Evolutionary conservation across 2,329 filamentous ascomycete species (phyloP).

Genomic region (Podosphaera leucotricha): DNA sequence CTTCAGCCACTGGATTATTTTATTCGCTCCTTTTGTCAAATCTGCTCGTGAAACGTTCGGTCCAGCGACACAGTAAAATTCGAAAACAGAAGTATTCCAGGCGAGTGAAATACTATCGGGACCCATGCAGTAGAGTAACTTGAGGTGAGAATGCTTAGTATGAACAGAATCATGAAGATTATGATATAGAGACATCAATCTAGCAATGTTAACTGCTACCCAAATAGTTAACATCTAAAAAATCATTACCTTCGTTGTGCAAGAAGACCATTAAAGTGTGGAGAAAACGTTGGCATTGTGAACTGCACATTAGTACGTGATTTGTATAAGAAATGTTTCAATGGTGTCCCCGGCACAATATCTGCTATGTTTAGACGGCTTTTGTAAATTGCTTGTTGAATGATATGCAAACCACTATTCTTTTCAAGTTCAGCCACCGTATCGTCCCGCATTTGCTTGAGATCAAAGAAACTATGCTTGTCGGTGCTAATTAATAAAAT

Average conservation of each 20-base stretch:
- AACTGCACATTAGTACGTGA: slow-evolving; percentile 89
- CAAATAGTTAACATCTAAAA: not conserved
- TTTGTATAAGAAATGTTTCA: slow-evolving; percentile 92
- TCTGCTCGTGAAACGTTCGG: slow-evolving; percentile 39
- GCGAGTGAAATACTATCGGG: slow-evolving; percentile 60
- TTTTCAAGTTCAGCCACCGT: slow-evolving; percentile 46
- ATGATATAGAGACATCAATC: slow-evolving; percentile 65
- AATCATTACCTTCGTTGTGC: slow-evolving; percentile 33
- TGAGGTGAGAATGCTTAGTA: slow-evolving; percentile 59
- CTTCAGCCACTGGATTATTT: slow-evolving; percentile 76
- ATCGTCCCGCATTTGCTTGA: slow-evolving; percentile 48
- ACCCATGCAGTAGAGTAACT: slow-evolving; percentile 59
- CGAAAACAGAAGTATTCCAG: slow-evolving; percentile 79
- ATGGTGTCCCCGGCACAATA: slow-evolving; percentile 54
- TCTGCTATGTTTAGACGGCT: slow-evolving; percentile 52
- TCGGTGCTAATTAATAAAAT: slow-evolving; percentile 81
- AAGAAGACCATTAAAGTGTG: slow-evolving; percentile 36
- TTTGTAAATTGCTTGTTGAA: slow-evolving; percentile 43
- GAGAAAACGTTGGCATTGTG: slow-evolving; percentile 61
- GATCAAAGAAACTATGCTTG: slow-evolving; percentile 78
- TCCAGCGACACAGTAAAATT: slow-evolving; percentile 85
- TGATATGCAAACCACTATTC: slow-evolving; percentile 50
- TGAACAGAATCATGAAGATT: slow-evolving; percentile 70
- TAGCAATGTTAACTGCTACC: slow-evolving; percentile 10
- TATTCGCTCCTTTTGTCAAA: slow-evolving; percentile 67